Evolutionary conservation across 1,284 basidiomycete species (phyloP).

Genomic region (Phellinidium pouzarii): DNA sequence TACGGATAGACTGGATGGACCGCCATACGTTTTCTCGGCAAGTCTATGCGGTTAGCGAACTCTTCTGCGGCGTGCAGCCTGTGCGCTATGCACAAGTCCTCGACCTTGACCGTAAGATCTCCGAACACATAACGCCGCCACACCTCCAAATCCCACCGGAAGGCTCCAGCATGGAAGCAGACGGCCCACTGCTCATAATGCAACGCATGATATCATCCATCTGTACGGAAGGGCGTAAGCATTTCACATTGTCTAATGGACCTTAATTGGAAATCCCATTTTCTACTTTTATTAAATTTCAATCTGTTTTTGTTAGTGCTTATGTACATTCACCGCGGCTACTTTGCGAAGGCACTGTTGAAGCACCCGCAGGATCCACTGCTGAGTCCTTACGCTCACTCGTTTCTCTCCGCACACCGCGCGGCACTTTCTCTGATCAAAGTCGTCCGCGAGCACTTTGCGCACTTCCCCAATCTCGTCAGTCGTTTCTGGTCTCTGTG

Average conservation of each 20-base stretch:
- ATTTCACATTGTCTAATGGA: background rate
- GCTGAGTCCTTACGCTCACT: slow-evolving; percentile 22
- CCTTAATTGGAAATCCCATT: no score
- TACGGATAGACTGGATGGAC: slow-evolving; percentile 14
- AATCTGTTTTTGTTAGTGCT: slow-evolving; percentile 15
- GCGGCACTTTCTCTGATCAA: slow-evolving; percentile 21
- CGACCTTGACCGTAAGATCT: slow-evolving; percentile 16
- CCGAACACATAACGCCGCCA: slow-evolving; percentile 6
- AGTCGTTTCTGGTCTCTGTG: slow-evolving; percentile 23
- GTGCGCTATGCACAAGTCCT: slow-evolving; percentile 17
- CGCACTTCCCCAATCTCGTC: slow-evolving; percentile 19
- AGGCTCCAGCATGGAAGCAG: slow-evolving; percentile 14
- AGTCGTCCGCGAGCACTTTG: slow-evolving; percentile 19
- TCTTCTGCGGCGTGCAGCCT: slow-evolving; percentile 11
- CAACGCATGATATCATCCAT: slow-evolving; percentile 14
- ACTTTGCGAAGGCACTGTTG: slow-evolving; percentile 22
- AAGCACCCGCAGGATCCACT: slow-evolving; percentile 23
- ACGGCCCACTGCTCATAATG: slow-evolving; percentile 18
- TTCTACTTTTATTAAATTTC: background rate
- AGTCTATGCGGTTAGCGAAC: slow-evolving; percentile 11
- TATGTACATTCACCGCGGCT: slow-evolving; percentile 23
- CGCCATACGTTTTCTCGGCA: slow-evolving; percentile 8
- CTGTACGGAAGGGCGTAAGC: slow-evolving; percentile 16
- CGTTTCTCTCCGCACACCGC: slow-evolving; percentile 23
- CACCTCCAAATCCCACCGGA: slow-evolving; percentile 16